Evolutionary conservation across 148 eudicot species (phyloP).

Genomic region (Diospyros lotus): DNA sequence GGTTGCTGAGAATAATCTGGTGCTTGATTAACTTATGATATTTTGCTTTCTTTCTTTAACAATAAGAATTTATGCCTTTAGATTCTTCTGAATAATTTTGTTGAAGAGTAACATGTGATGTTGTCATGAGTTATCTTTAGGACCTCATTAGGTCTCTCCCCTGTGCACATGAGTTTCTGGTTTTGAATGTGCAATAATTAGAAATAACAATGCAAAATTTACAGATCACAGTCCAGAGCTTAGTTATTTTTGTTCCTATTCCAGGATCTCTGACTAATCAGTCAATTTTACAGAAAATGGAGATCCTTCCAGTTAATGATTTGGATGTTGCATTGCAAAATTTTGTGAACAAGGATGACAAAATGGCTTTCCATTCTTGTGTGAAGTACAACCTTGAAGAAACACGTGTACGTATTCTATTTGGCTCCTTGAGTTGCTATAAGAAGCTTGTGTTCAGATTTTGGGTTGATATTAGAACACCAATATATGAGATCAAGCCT

Average conservation of each 20-base stretch:
- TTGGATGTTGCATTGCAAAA: conserved; percentile 90
- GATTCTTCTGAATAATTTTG: no score
- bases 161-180: no score
- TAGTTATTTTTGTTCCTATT: neutral
- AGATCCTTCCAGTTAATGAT: conserved; percentile 95
- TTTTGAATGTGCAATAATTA: no score
- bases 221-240: no score
- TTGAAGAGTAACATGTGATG: no score
- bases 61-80: no score
- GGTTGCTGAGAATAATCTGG: conserved; percentile 97
- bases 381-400: conserved; percentile 87
- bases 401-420: conserved; percentile 70
- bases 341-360: conserved; percentile 95
- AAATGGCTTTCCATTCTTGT: conserved; percentile 84
- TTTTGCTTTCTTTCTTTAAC: neutral
- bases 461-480: neutral
- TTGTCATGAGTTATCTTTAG: no score
- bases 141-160: no score
- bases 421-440: neutral
- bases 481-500: no score
- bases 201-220: no score
- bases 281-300: conserved; percentile 70
- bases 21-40: conserved; percentile 20
- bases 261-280: conserved; percentile 8
- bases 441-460: neutral